A percentile compares a stretch with the other conserved stretches of the same genome.
Conservation (phyloP, 371 early-diverging fungal species). For the Antonospora locustae region DNA sequence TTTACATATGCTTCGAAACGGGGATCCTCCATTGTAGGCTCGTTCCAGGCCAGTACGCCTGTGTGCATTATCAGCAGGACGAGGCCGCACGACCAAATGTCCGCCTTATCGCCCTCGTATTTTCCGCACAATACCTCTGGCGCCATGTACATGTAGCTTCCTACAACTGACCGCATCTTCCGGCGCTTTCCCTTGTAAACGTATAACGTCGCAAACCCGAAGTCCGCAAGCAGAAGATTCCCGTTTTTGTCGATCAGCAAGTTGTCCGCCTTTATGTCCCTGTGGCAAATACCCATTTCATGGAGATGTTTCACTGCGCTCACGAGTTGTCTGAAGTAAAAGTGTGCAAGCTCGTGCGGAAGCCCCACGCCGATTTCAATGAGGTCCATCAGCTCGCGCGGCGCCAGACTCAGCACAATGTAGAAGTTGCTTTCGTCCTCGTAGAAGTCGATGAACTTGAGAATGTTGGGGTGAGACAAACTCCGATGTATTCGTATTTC, state of each 20-base stretch:
- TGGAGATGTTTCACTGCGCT: constrained; percentile 56
- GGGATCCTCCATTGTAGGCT: constrained; percentile 57
- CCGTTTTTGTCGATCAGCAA: constrained; percentile 58
- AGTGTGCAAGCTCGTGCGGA: constrained; percentile 60
- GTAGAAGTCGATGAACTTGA: constrained; percentile 24
- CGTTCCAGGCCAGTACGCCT: constrained; percentile 61
- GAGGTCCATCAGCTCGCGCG: constrained; percentile 33
- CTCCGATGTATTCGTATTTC: constrained; percentile 46
- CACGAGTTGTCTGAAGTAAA: constrained; percentile 61
- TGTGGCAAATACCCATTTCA: constrained; percentile 56
- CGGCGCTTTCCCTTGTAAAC: constrained; percentile 52
- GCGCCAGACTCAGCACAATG: constrained; percentile 42
- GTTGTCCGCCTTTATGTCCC: constrained; percentile 61
- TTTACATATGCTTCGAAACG: constrained; percentile 53
- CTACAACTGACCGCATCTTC: constrained; percentile 56
- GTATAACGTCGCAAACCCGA: constrained; percentile 60
- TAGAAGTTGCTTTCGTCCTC: constrained; percentile 18
- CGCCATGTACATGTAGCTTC: constrained; percentile 60
- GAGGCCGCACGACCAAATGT: constrained; percentile 61
- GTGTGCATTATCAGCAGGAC: constrained; percentile 57
- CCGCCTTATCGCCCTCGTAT: constrained; percentile 58
- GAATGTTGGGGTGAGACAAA: constrained; percentile 38
- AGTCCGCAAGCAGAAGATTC: constrained; percentile 60
- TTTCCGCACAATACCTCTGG: constrained; percentile 57
- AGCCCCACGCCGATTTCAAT: constrained; percentile 62